Conservation (phyloP, 129 eudicot species). For the Chrysanthemum makinoi region DNA sequence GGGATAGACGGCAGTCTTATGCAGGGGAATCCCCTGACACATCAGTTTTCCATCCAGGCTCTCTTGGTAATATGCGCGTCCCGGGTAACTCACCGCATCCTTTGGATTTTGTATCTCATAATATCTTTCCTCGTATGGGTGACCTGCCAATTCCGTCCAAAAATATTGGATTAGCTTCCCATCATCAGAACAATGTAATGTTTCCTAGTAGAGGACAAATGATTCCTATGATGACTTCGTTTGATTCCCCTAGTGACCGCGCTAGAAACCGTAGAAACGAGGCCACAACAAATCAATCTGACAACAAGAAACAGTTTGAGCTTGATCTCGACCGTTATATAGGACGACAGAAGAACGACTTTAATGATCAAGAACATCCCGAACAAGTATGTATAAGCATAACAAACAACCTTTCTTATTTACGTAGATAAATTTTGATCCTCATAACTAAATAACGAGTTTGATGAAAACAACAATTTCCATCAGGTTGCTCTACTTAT, state of each 20-base stretch:
- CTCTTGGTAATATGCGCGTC: constrained; percentile 77
- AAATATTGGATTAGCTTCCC: constrained; percentile 59
- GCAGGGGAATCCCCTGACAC: constrained; percentile 71
- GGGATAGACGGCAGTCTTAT: constrained; percentile 77
- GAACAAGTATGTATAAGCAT: constrained; percentile 68
- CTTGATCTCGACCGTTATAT: constrained; percentile 79
- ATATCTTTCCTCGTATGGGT: constrained; percentile 56
- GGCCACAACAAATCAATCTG: constrained; percentile 57
- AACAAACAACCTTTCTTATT: background rate
- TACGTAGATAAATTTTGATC: background rate
- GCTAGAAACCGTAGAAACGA: constrained; percentile 75
- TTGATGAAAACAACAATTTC: no score
- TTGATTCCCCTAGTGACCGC: constrained; percentile 70
- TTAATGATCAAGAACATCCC: constrained; percentile 98
- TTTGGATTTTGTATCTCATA: constrained; percentile 61
- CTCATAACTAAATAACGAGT: background rate
- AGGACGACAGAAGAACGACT: constrained; percentile 93
- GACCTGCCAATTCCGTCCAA: constrained; percentile 69
- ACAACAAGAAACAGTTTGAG: constrained; percentile 90
- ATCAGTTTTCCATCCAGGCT: constrained; percentile 70
- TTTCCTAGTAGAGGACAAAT: constrained; percentile 74
- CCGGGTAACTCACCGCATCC: constrained; percentile 71
- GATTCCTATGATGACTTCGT: constrained; percentile 63
- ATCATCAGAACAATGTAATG: constrained; percentile 63
- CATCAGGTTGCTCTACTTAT: no score